These are phyloP conservation scores for Kazachstania psychrophila DNA, from an alignment of 805 yeast species.

Conservation along the genomic window DNA sequence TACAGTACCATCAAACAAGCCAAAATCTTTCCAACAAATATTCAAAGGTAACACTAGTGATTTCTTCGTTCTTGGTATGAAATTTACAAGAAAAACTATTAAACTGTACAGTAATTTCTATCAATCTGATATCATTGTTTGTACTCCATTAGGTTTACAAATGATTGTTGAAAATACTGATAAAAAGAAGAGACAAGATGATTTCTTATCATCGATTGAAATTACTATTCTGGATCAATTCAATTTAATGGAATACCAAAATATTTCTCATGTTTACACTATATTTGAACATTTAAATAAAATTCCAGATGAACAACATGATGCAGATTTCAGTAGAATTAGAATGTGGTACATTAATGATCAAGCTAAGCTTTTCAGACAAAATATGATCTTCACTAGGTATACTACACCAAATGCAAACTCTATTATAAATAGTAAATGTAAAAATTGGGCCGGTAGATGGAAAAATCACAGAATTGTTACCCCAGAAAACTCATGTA, in stretches of 20 bases:
- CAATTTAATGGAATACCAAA: constrained; percentile 82
- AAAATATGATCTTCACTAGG: constrained; percentile 67
- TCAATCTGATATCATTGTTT: constrained; percentile 75
- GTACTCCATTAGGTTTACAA: constrained; percentile 85
- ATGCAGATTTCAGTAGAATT: constrained; percentile 83
- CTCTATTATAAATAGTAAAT: constrained; percentile 42
- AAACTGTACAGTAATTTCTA: constrained; percentile 79
- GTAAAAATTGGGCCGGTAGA: constrained; percentile 51
- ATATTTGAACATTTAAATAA: constrained; percentile 61
- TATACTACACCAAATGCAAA: constrained; percentile 76
- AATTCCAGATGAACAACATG: constrained; percentile 70
- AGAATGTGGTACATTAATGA: constrained; percentile 90
- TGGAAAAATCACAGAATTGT: constrained; percentile 44
- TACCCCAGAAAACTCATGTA: constrained; percentile 40
- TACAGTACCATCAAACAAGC: constrained; percentile 45
- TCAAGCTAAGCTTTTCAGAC: constrained; percentile 62
- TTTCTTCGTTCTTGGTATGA: constrained; percentile 83
- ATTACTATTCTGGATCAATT: constrained; percentile 71
- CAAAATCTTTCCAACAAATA: constrained; percentile 69
- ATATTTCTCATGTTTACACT: constrained; percentile 78
- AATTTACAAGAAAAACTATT: constrained; percentile 78
- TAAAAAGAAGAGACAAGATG: constrained; percentile 53
- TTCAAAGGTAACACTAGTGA: constrained; percentile 90
- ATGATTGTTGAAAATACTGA: constrained; percentile 63
- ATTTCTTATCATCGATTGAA: constrained; percentile 85